phyloP scores from a whole-genome alignment of 176 grass and related monocot genomes.

The Leersia perrieri region DNA sequence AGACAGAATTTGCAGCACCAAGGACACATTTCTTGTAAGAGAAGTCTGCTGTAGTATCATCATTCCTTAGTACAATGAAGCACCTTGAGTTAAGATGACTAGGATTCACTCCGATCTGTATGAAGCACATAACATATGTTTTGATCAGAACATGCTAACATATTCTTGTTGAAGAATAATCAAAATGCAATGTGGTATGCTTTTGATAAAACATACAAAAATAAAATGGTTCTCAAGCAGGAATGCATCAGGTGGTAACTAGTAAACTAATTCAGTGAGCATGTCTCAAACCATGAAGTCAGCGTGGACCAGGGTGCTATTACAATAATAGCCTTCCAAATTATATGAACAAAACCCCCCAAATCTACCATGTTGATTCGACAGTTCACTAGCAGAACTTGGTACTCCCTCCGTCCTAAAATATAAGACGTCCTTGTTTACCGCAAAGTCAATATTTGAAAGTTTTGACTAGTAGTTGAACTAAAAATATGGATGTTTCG shows the following conservation, averaged over 20 bases:
- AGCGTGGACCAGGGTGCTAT: too few species aligned
- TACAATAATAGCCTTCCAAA: neutral
- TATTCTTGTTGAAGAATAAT: neutral
- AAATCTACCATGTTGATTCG: conserved; percentile 9
- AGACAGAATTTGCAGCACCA: conserved; percentile 42
- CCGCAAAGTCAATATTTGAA: too few species aligned
- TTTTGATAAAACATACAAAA: neutral
- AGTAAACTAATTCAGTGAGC: neutral
- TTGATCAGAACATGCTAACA: neutral
- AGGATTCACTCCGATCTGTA: conserved; percentile 45
- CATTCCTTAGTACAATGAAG: conserved; percentile 33
- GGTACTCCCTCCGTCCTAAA: too few species aligned
- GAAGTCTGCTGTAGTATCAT: conserved; percentile 38
- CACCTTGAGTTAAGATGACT: conserved; percentile 32
- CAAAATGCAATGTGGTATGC: neutral
- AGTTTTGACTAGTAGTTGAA: too few species aligned
- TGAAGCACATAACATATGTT: neutral
- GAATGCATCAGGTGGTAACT: neutral
- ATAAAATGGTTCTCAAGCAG: conserved; percentile 20
- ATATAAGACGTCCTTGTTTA: too few species aligned
- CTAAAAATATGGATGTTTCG: too few species aligned
- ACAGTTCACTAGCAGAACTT: neutral
- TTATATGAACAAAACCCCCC: neutral
- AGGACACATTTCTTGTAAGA: conserved; percentile 51
- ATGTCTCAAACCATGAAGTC: neutral